Evolutionary conservation across 495 filamentous ascomycete genomes (phyloP).

Genomic region (Penicillium malachiteum): DNA sequence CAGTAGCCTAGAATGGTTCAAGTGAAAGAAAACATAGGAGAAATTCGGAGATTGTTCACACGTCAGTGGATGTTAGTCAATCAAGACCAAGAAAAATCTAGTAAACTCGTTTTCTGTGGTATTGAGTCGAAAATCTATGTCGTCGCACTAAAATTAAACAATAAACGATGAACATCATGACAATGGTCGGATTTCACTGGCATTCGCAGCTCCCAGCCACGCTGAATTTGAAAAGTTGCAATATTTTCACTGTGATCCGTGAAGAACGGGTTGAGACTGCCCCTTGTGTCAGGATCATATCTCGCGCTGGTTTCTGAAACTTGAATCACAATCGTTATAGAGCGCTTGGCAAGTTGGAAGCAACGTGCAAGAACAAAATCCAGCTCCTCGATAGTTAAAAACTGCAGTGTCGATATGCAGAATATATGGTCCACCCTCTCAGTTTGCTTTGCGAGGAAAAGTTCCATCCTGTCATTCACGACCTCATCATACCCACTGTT

Average conservation of each 20-base stretch:
- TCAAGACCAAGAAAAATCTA: too few relatives aligned
- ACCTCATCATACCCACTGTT: not conserved
- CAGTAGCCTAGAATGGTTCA: too few relatives aligned
- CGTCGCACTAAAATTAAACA: not conserved
- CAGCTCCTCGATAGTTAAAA: constrained; percentile 8
- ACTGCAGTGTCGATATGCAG: constrained; percentile 8
- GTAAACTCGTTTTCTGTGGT: too few relatives aligned
- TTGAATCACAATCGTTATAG: constrained; percentile 5
- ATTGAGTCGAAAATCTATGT: too few relatives aligned
- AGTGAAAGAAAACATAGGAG: too few relatives aligned
- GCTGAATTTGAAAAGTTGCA: constrained; percentile 2
- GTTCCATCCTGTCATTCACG: constrained; percentile 7
- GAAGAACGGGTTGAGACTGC: not conserved
- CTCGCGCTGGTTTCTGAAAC: not conserved
- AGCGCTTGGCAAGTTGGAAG: constrained; percentile 5
- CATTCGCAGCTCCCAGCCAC: not conserved
- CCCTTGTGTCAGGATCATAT: not conserved
- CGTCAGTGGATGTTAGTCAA: too few relatives aligned
- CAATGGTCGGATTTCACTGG: not conserved
- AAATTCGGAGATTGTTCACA: too few relatives aligned
- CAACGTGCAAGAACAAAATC: constrained; percentile 12
- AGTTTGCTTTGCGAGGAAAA: not conserved
- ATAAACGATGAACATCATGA: not conserved
- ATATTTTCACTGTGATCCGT: constrained; percentile 1
- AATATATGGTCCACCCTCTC: constrained; percentile 13